These are phyloP conservation scores for Rutstroemia sp. DNA, from an alignment of 2,329 filamentous ascomycete genomes.

Conservation along the genomic window DNA sequence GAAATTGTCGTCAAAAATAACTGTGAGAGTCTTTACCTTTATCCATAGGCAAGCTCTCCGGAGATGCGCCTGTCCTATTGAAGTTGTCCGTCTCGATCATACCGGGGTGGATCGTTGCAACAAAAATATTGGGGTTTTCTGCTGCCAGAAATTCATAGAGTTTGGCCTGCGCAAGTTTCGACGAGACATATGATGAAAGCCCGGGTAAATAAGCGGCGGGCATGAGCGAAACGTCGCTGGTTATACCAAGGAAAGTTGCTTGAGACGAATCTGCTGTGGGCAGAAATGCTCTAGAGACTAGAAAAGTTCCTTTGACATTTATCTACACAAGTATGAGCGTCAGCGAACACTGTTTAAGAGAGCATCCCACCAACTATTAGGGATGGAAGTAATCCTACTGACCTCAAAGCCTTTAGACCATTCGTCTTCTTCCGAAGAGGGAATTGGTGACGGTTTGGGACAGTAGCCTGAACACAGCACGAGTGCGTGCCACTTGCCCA, in stretches of 20 bases:
- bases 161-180: slow-evolving; percentile 36
- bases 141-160: slow-evolving; percentile 36
- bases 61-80: neutral
- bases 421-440: slow-evolving; percentile 24
- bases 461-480: slow-evolving; percentile 32
- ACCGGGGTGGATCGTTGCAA: slow-evolving; percentile 39
- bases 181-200: slow-evolving; percentile 33
- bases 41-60: neutral
- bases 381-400: neutral
- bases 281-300: slow-evolving; percentile 29
- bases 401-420: slow-evolving; percentile 29
- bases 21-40: neutral
- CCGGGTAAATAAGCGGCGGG: slow-evolving; percentile 17
- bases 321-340: neutral
- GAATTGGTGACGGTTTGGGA: slow-evolving; percentile 24
- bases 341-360: neutral
- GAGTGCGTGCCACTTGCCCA: slow-evolving; percentile 17
- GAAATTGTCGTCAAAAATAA: neutral
- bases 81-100: slow-evolving; percentile 9
- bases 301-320: slow-evolving; percentile 30
- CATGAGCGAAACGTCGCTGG: neutral
- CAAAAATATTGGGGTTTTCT: slow-evolving; percentile 34
- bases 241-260: slow-evolving; percentile 9
- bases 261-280: neutral
- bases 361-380: neutral